Percentiles rank a stretch among this genome's conserved stretches.
Evolutionary conservation across 2,329 filamentous ascomycete genomes (phyloP).

Genomic region (Biscogniauxia marginata): DNA sequence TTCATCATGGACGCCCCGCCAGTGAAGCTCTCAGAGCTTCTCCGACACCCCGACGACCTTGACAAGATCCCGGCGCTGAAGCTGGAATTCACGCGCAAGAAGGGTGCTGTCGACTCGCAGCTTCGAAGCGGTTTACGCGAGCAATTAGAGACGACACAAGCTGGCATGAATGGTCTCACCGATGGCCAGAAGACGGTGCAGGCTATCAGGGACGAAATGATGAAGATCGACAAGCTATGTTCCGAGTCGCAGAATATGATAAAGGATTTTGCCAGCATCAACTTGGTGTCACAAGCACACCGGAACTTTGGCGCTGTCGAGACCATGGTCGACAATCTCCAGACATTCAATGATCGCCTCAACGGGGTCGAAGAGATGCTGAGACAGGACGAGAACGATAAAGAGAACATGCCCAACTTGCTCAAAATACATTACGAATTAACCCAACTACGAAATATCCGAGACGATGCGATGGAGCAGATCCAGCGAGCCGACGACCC

Average conservation of each 20-base stretch:
- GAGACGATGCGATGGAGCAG: slow-evolving; percentile 95
- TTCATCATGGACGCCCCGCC: slow-evolving; percentile 63
- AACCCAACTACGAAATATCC: slow-evolving; percentile 86
- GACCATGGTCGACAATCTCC: slow-evolving; percentile 87
- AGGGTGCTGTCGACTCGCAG: slow-evolving; percentile 85
- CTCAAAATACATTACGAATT: slow-evolving; percentile 88
- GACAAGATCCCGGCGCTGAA: slow-evolving; percentile 92
- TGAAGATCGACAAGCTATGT: slow-evolving; percentile 96
- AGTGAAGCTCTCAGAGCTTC: slow-evolving; percentile 85
- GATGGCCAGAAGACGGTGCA: slow-evolving; percentile 91
- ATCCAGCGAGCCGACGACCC: slow-evolving; percentile 74
- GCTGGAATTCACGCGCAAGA: slow-evolving; percentile 91
- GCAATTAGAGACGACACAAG: slow-evolving; percentile 91
- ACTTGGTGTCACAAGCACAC: slow-evolving; percentile 88
- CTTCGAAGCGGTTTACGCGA: slow-evolving; percentile 84
- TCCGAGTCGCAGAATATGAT: slow-evolving; percentile 98
- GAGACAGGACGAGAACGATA: slow-evolving; percentile 77
- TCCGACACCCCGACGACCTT: slow-evolving; percentile 93
- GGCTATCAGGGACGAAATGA: slow-evolving; percentile 96
- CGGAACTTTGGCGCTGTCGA: slow-evolving; percentile 94
- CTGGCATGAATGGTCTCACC: slow-evolving; percentile 83
- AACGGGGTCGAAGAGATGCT: slow-evolving; percentile 75
- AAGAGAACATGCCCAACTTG: slow-evolving; percentile 88
- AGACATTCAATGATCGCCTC: slow-evolving; percentile 80
- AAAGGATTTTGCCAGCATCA: slow-evolving; percentile 91